These are phyloP conservation scores for Talaromyces albobiverticillius DNA, from an alignment of 2,329 filamentous ascomycete genomes.

Conservation along the genomic window DNA sequence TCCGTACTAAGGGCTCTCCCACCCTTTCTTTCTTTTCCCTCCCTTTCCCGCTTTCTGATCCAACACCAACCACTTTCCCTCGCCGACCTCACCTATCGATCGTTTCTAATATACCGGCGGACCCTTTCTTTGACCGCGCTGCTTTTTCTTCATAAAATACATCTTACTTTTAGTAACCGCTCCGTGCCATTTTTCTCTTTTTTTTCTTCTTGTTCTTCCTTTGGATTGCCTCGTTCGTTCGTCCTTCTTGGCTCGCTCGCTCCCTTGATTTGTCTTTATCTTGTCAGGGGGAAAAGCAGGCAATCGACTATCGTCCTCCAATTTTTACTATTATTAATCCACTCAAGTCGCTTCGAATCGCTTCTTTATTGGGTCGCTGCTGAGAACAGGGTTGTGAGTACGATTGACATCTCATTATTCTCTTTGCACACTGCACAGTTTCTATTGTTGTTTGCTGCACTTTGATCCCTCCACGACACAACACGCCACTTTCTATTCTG, in stretches of 20 bases:
- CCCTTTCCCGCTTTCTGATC: background rate
- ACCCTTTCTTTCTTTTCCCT: background rate
- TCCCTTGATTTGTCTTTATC: background rate
- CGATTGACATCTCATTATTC: too few species aligned
- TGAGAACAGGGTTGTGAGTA: conserved; percentile 14
- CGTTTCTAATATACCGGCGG: background rate
- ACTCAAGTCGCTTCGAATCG: background rate
- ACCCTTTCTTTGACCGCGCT: background rate
- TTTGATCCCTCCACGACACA: background rate
- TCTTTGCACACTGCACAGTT: background rate
- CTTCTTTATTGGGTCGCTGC: background rate
- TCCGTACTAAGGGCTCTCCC: background rate
- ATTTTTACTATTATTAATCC: conserved; percentile 2
- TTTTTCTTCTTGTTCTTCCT: background rate
- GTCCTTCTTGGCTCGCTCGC: background rate
- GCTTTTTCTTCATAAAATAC: background rate
- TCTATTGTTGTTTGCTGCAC: background rate
- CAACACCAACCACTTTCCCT: too few species aligned
- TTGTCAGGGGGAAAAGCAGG: background rate
- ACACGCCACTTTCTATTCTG: background rate
- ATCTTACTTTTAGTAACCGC: too few species aligned
- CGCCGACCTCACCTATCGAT: background rate
- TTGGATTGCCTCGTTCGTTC: background rate
- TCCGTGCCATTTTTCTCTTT: background rate
- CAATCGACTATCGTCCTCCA: background rate